Percentiles rank a stretch among this genome's conserved stretches.
These are phyloP conservation scores for Sporothrix brunneoviolacea DNA, from an alignment of 2,329 filamentous ascomycete genomes.

Conservation along the genomic window DNA sequence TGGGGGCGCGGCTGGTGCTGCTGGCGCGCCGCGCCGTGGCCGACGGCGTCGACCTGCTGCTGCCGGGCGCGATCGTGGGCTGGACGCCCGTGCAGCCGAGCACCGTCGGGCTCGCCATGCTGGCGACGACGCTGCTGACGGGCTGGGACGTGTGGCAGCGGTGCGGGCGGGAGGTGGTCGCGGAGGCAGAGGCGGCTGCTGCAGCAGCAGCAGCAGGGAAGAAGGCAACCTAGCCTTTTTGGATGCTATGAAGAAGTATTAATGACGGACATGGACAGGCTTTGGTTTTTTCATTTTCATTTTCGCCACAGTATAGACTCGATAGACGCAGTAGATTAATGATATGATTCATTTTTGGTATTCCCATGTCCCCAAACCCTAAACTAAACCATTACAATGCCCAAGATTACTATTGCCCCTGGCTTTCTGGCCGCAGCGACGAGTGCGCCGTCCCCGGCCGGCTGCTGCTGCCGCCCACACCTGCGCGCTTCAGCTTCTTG, in stretches of 20 bases:
- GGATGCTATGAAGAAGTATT: too few relatives aligned
- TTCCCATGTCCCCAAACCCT: too few relatives aligned
- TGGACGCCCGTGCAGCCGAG: conserved; percentile 50
- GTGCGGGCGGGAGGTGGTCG: conserved; percentile 9
- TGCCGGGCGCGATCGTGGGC: conserved; percentile 54
- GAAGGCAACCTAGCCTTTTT: not conserved
- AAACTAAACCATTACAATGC: too few relatives aligned
- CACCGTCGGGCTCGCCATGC: conserved; percentile 51
- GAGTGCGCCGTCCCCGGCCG: conserved; percentile 11
- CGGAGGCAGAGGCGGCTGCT: not conserved
- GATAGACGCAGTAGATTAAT: too few relatives aligned
- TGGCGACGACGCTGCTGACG: conserved; percentile 56
- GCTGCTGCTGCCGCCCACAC: conserved; percentile 11
- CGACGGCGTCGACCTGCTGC: conserved; percentile 54
- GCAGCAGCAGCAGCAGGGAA: not conserved
- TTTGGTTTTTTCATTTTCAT: too few relatives aligned
- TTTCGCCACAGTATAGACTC: too few relatives aligned
- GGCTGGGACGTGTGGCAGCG: conserved; percentile 54
- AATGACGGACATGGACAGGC: too few relatives aligned
- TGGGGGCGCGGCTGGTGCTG: too few relatives aligned
- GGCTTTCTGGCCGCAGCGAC: not conserved
- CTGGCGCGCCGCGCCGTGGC: conserved; percentile 45
- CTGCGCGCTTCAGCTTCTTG: conserved; percentile 39
- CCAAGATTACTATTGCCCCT: not conserved
- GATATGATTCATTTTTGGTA: too few relatives aligned